Conservation (phyloP, 2,329 filamentous ascomycete genomes). For the Chaetomium sp. region DNA sequence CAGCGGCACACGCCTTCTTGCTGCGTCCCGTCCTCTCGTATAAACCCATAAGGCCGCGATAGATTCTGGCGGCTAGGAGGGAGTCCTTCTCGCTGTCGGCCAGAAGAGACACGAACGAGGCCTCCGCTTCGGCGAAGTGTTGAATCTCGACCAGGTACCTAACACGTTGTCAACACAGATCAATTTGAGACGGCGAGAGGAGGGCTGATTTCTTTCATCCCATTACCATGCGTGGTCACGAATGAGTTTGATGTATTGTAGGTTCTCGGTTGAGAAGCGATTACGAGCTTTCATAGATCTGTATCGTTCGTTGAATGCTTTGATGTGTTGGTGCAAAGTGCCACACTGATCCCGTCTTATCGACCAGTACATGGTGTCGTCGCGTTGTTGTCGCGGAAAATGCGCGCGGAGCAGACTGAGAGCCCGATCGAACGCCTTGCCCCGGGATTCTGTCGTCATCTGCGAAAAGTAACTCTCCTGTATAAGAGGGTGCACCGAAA, state of each 20-base stretch:
- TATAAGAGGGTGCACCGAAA: neutral
- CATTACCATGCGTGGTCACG: neutral
- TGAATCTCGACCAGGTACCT: conserved; percentile 3
- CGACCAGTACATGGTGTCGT: neutral
- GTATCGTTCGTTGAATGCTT: neutral
- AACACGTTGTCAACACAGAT: neutral
- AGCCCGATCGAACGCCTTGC: neutral
- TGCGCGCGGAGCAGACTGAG: neutral
- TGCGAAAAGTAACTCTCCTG: neutral
- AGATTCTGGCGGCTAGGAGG: neutral
- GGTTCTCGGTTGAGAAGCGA: neutral
- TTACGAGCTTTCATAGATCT: neutral
- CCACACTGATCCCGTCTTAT: neutral
- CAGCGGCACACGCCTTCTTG: neutral
- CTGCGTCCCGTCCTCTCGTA: neutral
- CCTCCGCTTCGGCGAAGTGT: neutral
- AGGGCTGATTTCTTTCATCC: neutral
- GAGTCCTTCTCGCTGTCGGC: neutral
- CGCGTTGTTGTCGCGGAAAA: neutral
- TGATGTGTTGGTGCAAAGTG: neutral
- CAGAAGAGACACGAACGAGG: neutral
- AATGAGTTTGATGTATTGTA: neutral
- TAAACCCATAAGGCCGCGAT: neutral
- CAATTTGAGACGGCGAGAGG: neutral
- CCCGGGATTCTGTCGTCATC: neutral